Conservation (phyloP, 345 rosid species). For the Syzygium aqueum region DNA sequence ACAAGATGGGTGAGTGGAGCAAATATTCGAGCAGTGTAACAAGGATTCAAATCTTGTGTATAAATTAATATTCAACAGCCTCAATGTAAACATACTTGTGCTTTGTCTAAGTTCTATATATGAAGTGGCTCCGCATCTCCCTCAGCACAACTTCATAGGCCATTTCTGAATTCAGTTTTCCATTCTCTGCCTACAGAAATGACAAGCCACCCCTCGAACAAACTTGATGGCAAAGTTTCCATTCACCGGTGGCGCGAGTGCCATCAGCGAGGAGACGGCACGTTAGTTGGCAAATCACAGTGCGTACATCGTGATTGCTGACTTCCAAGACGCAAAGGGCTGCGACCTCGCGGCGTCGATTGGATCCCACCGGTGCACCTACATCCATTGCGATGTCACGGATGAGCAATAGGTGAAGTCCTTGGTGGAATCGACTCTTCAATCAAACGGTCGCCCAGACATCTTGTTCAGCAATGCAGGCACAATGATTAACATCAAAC, state of each 20-base stretch:
- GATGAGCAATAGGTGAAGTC: slow-evolving; percentile 8
- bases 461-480: slow-evolving; percentile 24
- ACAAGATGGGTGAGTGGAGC: too few relatives aligned
- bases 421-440: slow-evolving; percentile 1
- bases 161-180: too few relatives aligned
- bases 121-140: too few relatives aligned
- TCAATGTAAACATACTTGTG: too few relatives aligned
- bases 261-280: slow-evolving; percentile 7
- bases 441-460: slow-evolving; percentile 5
- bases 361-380: background rate
- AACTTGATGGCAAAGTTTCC: slow-evolving; percentile 8
- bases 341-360: slow-evolving; percentile 4
- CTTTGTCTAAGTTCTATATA: too few relatives aligned
- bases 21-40: too few relatives aligned
- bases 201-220: background rate
- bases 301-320: slow-evolving; percentile 1
- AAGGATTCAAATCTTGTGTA: too few relatives aligned
- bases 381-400: slow-evolving; percentile 14
- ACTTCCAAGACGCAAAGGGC: slow-evolving; percentile 7
- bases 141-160: too few relatives aligned
- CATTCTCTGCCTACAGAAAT: background rate
- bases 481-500: background rate
- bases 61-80: too few relatives aligned
- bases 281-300: slow-evolving; percentile 3
- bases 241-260: slow-evolving; percentile 13